Evolutionary conservation across 306 rosid species (phyloP), one percentile per base, ranked within the genome.

Genomic region (Begonia peltatifolia): DNA sequence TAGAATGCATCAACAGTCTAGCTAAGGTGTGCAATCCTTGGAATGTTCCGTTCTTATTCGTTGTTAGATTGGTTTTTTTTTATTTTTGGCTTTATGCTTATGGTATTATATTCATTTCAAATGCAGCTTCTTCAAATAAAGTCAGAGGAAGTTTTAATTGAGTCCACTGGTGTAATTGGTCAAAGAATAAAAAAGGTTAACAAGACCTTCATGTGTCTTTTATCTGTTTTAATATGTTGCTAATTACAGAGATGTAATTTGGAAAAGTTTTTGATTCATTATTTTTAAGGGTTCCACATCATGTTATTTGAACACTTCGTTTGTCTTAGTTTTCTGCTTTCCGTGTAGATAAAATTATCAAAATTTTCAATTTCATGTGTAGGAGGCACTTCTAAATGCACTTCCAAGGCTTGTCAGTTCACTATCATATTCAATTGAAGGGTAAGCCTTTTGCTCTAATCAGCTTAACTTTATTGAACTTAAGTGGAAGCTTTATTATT

Each of bases 81-180:
- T 25, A 48, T 50, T 56, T 57, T 14, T 16, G 55, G 20, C 20
- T 25, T 50, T 47, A 36, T 59, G 16, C 12, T 46, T 20, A 59
- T 14, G 36, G 38, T 30, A 30, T 58, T 20, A 6, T 11, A 50
- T 13, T 50, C 17, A 51, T 52, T 62, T 54, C 15, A n/a, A 43
- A 54, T 76, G 54, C 69, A 83, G 99, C 65, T 90, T 47, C 82
- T 84, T 55, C 76, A 75, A 62, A 46, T 74, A 63, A 81, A 71
- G 73, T 78, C 89, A 10, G 84, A 78, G 43, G 95, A 89, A 53
- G 72, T 89, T 22, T 61, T 89, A 46, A 64, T 84, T 76, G 94
- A 89, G 69, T 89, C 97, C 55, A 89, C 97, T 9, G 97, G 94
- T 2, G 93, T 89, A 60, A 84, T 89, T 64, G 97, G 97, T 49